phyloP scores from a whole-genome alignment of 345 rosid genomes.

The Eucalyptus leucophloia region DNA sequence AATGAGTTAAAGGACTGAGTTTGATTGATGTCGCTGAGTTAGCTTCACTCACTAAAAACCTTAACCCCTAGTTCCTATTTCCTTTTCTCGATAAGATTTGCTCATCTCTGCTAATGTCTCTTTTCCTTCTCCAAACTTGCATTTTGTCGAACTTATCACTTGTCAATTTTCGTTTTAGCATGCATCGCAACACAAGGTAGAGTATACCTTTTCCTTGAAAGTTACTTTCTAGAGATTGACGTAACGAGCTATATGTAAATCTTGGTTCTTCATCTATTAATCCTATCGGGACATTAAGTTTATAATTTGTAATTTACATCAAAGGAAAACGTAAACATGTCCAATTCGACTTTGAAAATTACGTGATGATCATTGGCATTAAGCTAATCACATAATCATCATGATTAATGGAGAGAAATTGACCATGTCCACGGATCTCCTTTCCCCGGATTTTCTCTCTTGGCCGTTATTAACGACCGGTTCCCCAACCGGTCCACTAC shows the following conservation, averaged over 20 bases:
- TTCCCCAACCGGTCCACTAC: neutral
- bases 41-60: neutral
- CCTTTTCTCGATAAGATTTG: fast-evolving
- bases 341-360: neutral
- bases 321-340: neutral
- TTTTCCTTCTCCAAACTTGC: neutral
- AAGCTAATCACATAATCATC: neutral
- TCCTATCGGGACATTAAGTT: fast-evolving
- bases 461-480: neutral
- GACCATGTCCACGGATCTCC: neutral
- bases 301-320: neutral
- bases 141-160: neutral
- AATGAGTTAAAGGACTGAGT: fast-evolving
- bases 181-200: fast-evolving
- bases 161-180: neutral
- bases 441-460: neutral
- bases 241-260: fast-evolving
- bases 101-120: fast-evolving
- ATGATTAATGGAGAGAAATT: neutral
- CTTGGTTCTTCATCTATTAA: neutral
- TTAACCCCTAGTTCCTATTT: neutral
- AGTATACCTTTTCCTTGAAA: neutral
- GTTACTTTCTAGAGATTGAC: neutral
- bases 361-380: neutral
- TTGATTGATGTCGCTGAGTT: fast-evolving